Percentiles rank a stretch among this genome's conserved stretches.
Conservation (phyloP, 2,329 filamentous ascomycete species). For the Neopestalotiopsis sp. region DNA sequence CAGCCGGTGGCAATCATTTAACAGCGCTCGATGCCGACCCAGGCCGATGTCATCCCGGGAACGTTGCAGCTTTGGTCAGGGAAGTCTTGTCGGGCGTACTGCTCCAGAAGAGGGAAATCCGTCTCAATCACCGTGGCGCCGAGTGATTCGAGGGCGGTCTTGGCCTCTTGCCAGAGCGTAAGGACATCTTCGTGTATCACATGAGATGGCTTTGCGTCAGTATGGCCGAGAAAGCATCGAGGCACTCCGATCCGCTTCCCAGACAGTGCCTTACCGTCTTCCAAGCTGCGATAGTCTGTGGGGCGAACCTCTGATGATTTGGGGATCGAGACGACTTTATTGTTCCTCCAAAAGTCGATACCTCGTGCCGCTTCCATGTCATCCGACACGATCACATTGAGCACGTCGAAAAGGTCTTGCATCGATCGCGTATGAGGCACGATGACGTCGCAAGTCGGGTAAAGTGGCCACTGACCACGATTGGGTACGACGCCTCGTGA, state of each 20-base stretch:
- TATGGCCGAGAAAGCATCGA: background rate
- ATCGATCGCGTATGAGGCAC: constrained; percentile 58
- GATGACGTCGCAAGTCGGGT: constrained; percentile 59
- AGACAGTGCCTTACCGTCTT: background rate
- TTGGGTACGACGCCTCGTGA: constrained; percentile 56
- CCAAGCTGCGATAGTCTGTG: background rate
- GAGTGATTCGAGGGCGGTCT: background rate
- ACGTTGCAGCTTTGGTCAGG: background rate
- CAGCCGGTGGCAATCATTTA: background rate
- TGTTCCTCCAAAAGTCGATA: constrained; percentile 1
- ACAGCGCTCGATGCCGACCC: constrained; percentile 4
- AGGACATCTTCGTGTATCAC: background rate
- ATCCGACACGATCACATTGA: constrained; percentile 50
- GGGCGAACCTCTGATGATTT: background rate
- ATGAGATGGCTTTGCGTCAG: too few relatives aligned
- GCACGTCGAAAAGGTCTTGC: constrained; percentile 52
- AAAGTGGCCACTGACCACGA: constrained; percentile 59
- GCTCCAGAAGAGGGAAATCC: background rate
- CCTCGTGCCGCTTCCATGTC: constrained; percentile 35
- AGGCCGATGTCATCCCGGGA: background rate
- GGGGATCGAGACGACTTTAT: background rate
- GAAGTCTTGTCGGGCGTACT: background rate
- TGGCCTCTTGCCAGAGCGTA: background rate
- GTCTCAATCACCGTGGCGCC: constrained; percentile 6
- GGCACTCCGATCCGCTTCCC: background rate